Evolutionary conservation across 768 basidiomycete genomes (phyloP), one percentile per base, ranked within the genome.

Genomic region (Polyporus arcularius): DNA sequence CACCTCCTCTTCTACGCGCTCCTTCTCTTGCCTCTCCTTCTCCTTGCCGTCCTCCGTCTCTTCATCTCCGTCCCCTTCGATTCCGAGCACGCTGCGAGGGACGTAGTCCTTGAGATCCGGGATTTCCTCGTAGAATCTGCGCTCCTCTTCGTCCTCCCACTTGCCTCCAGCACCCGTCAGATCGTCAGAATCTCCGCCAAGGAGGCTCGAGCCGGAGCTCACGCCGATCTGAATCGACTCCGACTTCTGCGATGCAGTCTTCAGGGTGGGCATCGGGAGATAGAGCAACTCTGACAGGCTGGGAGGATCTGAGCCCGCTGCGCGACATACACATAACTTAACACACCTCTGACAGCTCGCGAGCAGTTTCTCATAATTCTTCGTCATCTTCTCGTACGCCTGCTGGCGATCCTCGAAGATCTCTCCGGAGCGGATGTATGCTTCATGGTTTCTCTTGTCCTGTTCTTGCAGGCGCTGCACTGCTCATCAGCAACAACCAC

Each of bases 351-450:
- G 93, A 59, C 95, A 96, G 68, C 87, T 94, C 15, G 88, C 79
- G 50, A 95, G 83, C 26, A 98, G 76, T 61, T 96, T 94, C 75
- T 99, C 97, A 68, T 98, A 98, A 47, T 87, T 83, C 74, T 92
- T 94, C 41, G 94, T 95, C 92, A 98, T 97, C 77, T 94, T 95
- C 78, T 99, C 97, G 71, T 99, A 99, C 10, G 92, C 94, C 74
- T 98, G 96, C 72, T 98, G 96, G 38, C 97, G 86, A 73, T 99
- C 97, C 71, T 99, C 97, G 67, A 99, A 99, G 63, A 99, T 98
- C 75, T 99, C 96, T 30, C 97, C 97, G 3, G 96, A 98, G 35
- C 96, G 93, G 66, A 99, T 98, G 71, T 99, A 99, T 58, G 97
- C 97, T 78, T 99, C 97, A 71, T 98, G 96, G 68, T 99, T 99